A percentile compares a stretch with the other conserved stretches of the same genome.
phyloP scores from a whole-genome alignment of 2,329 filamentous ascomycete species.

The Diaporthe longicolla region DNA sequence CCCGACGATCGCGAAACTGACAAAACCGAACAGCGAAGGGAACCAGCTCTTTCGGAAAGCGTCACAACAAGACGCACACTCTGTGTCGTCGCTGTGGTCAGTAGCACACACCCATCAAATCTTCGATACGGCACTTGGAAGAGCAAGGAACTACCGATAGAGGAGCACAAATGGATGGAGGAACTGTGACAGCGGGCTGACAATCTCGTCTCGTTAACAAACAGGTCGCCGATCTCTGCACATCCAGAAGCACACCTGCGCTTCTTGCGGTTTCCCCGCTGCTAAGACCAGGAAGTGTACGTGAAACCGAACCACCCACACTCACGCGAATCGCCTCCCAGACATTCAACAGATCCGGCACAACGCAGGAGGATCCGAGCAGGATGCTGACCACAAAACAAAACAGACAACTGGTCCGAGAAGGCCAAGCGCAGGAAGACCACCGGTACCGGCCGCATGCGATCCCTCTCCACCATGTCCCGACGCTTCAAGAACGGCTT shows the following conservation, averaged over 20 bases:
- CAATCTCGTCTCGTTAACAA: slow-evolving; percentile 43
- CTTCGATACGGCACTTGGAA: slow-evolving; percentile 29
- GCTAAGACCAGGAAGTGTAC: slow-evolving; percentile 99
- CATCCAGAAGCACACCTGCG: slow-evolving; percentile 99
- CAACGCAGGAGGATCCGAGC: slow-evolving; percentile 1
- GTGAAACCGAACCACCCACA: slow-evolving; percentile 58
- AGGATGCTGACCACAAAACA: slow-evolving; percentile 45
- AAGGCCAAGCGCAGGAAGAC: slow-evolving; percentile 99
- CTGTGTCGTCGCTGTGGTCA: slow-evolving; percentile 98
- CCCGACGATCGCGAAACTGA: slow-evolving; percentile 42
- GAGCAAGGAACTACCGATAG: slow-evolving; percentile 14
- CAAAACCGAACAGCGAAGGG: slow-evolving; percentile 42
- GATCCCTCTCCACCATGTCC: slow-evolving; percentile 92
- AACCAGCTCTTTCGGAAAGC: slow-evolving; percentile 43
- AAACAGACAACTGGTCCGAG: slow-evolving; percentile 97
- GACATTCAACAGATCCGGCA: not conserved
- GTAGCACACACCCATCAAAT: slow-evolving; percentile 57
- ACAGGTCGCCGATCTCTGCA: slow-evolving; percentile 95
- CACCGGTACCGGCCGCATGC: slow-evolving; percentile 95
- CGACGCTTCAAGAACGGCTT: slow-evolving; percentile 98
- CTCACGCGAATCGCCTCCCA: not conserved
- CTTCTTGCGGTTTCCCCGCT: slow-evolving; percentile 94
- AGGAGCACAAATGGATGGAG: slow-evolving; percentile 16
- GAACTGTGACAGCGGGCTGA: slow-evolving; percentile 46
- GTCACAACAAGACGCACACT: slow-evolving; percentile 78